A percentile compares a stretch with the other conserved stretches of the same genome.
These are phyloP conservation scores for Neopestalotiopsis sp. DNA, from an alignment of 2,329 filamentous ascomycete species.

Conservation along the genomic window DNA sequence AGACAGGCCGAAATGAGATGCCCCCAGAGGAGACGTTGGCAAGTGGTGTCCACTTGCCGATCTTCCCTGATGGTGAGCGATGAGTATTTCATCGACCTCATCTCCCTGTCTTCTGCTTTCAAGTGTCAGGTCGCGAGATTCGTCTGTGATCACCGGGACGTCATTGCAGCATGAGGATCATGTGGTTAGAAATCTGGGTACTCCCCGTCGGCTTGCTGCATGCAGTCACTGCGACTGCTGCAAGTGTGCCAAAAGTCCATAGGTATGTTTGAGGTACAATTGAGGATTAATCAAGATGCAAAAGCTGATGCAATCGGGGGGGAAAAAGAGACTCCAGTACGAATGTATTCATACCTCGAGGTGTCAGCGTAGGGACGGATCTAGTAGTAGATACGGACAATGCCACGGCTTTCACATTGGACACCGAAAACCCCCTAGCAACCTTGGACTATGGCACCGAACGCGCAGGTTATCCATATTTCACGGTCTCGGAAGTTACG, in stretches of 20 bases:
- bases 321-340: not conserved
- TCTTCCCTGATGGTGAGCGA: not conserved
- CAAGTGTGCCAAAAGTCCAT: not conserved
- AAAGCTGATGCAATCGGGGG: not conserved
- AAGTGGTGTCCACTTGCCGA: not conserved
- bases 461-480: constrained; percentile 6
- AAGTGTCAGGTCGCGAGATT: not conserved
- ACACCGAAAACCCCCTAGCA: not conserved
- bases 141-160: not conserved
- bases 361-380: not conserved
- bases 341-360: not conserved
- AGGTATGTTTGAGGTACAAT: not conserved
- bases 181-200: not conserved
- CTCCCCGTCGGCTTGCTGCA: not conserved
- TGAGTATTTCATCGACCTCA: not conserved
- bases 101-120: not conserved
- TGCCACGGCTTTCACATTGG: not conserved
- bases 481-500: not conserved
- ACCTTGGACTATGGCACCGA: constrained; percentile 11
- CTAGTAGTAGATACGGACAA: constrained; percentile 1
- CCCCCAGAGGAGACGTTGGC: not conserved
- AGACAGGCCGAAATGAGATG: not conserved
- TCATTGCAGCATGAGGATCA: not conserved
- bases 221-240: not conserved
- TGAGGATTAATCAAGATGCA: not conserved